Evolutionary conservation across 768 basidiomycete genomes (phyloP), one percentile per base, ranked within the genome.

Genomic region (Leccinum incarnatum): DNA sequence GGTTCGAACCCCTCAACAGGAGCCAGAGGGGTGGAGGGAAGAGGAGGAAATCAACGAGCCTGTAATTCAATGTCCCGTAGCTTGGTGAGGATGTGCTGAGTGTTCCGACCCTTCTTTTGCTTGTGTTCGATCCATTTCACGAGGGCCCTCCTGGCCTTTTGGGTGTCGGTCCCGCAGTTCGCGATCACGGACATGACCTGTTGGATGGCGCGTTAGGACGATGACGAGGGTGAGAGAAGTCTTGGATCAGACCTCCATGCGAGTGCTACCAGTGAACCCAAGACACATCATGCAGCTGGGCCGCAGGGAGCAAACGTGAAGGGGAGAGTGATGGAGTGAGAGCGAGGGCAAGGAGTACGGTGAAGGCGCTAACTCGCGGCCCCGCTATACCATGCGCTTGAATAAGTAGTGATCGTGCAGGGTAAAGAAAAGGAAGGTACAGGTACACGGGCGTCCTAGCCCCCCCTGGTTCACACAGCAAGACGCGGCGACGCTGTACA

Each of bases 131-230:
- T 74, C 64, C 68, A 73, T 0, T 54, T 69, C 9, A 71, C 69
- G 0, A 73, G 49, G n/a, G 72, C 72, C 9, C 63, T 64, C 46
- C 61, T 64, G 15, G 73, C 72, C 29, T 8, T 64, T 30, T 57
- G 61, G 11, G 60, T 65, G 56, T 73, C 73, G 21, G 57, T 58
- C 6, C 72, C 72, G 51, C 72, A 73, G 19, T 71, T 73, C 1
- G 72, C 73, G 17, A 73, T 57, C 29, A 73, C 72, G 12, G 67
- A 12, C 42, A 74, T 67, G 56, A 72, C 72, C 72, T 72, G 32
- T 62, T 45, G 10, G 19, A 19, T 11, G 11, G 49, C 11, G 52
- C 21, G 10, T 65, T n/a, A 58, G n/a, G 17, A 49, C 23, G 8
- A 59, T 6, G 11, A 8, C 1, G 32, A 10, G 23, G 27, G 49